These are phyloP conservation scores for Setaria viridis DNA, from an alignment of 202 grass and related monocot genomes.

Conservation along the genomic window DNA sequence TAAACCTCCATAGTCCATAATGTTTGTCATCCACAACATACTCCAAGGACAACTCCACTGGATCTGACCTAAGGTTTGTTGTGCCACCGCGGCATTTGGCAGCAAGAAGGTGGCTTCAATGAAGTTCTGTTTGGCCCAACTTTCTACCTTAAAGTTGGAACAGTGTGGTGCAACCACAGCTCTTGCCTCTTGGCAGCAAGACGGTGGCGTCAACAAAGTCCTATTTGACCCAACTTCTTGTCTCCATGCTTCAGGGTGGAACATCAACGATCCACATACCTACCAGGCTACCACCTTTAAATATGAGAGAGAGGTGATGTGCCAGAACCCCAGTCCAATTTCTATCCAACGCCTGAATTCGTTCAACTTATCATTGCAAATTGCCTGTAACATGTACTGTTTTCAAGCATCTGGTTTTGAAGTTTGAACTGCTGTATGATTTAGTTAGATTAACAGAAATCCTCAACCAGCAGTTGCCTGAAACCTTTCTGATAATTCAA, in stretches of 20 bases:
- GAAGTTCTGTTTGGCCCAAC: background rate
- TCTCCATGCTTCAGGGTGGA: background rate
- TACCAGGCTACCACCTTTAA: background rate
- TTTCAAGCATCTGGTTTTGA: background rate
- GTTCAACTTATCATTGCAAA: conserved; percentile 22
- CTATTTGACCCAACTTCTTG: background rate
- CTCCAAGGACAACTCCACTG: background rate
- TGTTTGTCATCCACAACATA: background rate
- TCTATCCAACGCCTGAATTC: background rate
- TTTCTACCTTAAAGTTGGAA: background rate
- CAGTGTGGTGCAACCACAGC: background rate
- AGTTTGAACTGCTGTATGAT: background rate
- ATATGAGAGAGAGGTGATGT: background rate
- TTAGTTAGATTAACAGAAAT: conserved; percentile 3
- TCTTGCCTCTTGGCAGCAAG: background rate
- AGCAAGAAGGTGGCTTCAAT: background rate
- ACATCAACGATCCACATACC: background rate
- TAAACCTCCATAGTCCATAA: background rate
- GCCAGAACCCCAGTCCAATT: background rate
- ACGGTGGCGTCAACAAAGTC: background rate
- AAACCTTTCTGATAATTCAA: background rate
- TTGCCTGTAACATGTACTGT: background rate
- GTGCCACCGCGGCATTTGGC: background rate
- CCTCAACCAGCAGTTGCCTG: background rate
- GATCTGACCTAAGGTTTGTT: background rate